Conservation (phyloP, 352 stramenopile genomes). For the Plasmopara viticola region DNA sequence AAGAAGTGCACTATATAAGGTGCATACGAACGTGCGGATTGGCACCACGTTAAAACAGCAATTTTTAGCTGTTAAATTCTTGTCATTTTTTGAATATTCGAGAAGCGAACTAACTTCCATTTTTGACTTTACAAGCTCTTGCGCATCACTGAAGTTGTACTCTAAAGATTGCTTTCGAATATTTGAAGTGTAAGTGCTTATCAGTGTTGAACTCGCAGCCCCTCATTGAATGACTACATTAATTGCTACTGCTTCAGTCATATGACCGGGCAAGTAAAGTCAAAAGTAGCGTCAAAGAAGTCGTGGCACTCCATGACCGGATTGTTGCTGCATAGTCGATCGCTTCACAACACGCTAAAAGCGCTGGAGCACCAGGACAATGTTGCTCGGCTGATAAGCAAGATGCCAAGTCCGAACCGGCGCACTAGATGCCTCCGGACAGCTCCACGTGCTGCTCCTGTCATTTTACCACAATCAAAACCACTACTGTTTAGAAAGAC, state of each 20-base stretch:
- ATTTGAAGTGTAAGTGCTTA: too few relatives aligned
- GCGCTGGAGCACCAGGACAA: constrained; percentile 37
- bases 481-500: constrained; percentile 49
- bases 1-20: too few relatives aligned
- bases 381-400: constrained; percentile 12
- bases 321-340: constrained; percentile 33
- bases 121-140: too few relatives aligned
- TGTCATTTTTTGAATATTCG: too few relatives aligned
- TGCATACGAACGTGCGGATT: too few relatives aligned
- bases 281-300: constrained; percentile 38
- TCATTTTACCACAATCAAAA: constrained; percentile 20
- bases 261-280: constrained; percentile 25
- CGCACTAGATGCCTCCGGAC: constrained; percentile 7
- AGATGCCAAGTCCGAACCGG: constrained; percentile 12
- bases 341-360: constrained; percentile 26
- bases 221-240: constrained; percentile 3
- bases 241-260: constrained; percentile 9
- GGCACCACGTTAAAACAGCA: too few relatives aligned
- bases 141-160: too few relatives aligned
- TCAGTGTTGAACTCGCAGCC: too few relatives aligned
- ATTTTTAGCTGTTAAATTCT: too few relatives aligned
- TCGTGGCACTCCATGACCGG: constrained; percentile 23
- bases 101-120: too few relatives aligned
- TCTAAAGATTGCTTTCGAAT: too few relatives aligned
- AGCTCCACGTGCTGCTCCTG: constrained; percentile 1